A percentile compares a stretch with the other conserved stretches of the same genome.
These are phyloP conservation scores for Cornus florida DNA, from an alignment of 148 eudicot genomes.

Conservation along the genomic window DNA sequence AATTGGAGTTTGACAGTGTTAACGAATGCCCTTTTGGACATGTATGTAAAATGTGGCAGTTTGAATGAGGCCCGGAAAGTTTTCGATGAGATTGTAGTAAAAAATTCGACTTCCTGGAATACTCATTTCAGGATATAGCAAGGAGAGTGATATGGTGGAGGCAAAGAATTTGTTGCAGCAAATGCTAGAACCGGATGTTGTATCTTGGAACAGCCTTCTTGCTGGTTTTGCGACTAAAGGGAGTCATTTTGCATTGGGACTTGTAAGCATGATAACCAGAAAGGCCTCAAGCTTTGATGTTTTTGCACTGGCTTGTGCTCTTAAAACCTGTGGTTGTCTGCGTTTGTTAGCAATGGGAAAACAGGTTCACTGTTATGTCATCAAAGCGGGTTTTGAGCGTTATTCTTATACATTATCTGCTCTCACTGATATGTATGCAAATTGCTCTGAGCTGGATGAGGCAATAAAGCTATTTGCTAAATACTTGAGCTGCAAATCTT, in stretches of 20 bases:
- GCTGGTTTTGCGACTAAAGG: neutral
- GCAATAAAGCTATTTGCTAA: neutral
- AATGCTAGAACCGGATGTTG: neutral
- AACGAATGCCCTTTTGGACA: neutral
- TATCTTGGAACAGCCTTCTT: neutral
- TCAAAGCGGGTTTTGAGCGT: neutral
- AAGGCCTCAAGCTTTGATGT: no score
- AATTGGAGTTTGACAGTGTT: neutral
- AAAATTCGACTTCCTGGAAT: neutral
- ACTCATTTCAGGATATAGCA: neutral
- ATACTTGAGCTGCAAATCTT: neutral
- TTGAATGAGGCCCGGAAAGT: neutral
- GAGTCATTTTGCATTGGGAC: neutral
- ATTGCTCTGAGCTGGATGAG: neutral
- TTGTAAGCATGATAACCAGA: neutral
- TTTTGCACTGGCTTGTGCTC: neutral
- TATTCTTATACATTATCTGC: neutral
- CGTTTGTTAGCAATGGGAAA: neutral
- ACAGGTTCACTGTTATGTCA: neutral
- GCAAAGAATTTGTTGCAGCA: neutral
- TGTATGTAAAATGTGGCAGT: neutral
- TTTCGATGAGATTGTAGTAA: neutral
- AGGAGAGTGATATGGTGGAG: neutral
- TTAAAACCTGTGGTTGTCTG: neutral
- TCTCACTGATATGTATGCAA: neutral